Percentiles rank a stretch among this genome's conserved stretches.
Evolutionary conservation across 306 rosid species (phyloP).

Genomic region (Fragaria nilgerrensis): DNA sequence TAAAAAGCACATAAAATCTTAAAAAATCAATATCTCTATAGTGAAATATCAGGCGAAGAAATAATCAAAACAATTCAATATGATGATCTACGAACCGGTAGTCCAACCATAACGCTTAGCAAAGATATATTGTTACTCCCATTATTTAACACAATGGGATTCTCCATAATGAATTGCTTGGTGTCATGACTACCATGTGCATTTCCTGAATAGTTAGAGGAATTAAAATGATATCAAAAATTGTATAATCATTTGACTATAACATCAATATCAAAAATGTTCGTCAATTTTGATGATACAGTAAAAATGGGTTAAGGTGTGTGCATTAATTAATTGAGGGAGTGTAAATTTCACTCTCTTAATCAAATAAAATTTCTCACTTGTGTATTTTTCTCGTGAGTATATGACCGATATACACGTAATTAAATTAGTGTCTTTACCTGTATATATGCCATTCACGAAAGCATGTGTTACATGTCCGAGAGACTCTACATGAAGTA

Average conservation of each 20-base stretch:
- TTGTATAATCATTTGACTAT: no score
- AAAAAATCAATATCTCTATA: neutral
- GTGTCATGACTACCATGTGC: slow-evolving; percentile 53
- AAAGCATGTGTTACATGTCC: slow-evolving; percentile 67
- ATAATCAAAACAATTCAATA: neutral
- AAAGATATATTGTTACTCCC: slow-evolving; percentile 60
- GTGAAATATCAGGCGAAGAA: neutral
- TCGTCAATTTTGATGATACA: no score
- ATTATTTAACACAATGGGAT: slow-evolving; percentile 33
- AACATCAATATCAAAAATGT: no score
- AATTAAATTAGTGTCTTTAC: neutral
- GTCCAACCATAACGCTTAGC: slow-evolving; percentile 68
- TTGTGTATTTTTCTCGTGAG: no score
- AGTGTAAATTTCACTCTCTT: no score
- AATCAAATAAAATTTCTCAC: no score
- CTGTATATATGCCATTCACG: slow-evolving; percentile 30
- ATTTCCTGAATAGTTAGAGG: slow-evolving; percentile 33
- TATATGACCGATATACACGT: no score
- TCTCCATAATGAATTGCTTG: slow-evolving; percentile 44
- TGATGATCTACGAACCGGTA: slow-evolving; percentile 41
- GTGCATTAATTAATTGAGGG: no score
- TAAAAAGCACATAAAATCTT: neutral
- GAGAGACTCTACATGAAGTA: slow-evolving; percentile 42
- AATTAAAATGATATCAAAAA: neutral
- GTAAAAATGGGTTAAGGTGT: no score